Percentiles rank a stretch among this genome's conserved stretches.
Conservation (phyloP, 345 rosid genomes). For the Rhizophora mangle region DNA sequence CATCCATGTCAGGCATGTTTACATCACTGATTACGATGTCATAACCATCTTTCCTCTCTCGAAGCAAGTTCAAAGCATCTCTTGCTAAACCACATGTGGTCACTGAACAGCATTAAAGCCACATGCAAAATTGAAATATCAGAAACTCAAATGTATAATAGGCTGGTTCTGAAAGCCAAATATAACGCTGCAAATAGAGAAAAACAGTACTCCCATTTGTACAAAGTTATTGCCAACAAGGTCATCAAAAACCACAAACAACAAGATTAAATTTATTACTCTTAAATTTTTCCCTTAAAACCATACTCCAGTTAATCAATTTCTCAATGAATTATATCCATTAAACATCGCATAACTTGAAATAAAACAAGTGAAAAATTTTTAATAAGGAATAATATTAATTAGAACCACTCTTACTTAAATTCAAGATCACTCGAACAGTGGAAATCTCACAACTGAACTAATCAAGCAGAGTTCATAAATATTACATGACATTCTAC, state of each 20-base stretch:
- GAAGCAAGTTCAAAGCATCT: constrained; percentile 72
- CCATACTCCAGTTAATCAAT: background rate
- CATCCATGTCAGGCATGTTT: constrained; percentile 99
- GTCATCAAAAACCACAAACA: background rate
- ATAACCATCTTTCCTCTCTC: constrained; percentile 83
- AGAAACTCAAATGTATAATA: constrained; percentile 4
- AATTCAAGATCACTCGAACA: background rate
- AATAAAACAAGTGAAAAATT: background rate
- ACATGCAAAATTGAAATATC: constrained; percentile 15
- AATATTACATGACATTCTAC: background rate
- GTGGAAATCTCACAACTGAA: background rate
- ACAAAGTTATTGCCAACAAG: background rate
- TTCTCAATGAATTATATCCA: background rate
- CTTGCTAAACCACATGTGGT: constrained; percentile 87
- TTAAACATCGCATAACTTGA: too few species aligned
- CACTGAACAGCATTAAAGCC: constrained; percentile 40
- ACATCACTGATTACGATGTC: constrained; percentile 95
- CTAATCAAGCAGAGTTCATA: background rate
- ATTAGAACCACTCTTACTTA: background rate
- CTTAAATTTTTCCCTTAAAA: background rate
- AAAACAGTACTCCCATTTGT: background rate
- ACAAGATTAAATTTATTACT: too few species aligned
- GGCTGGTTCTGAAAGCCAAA: background rate
- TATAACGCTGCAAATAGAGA: background rate
- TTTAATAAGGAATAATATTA: background rate